Percentiles rank a stretch among this genome's conserved stretches.
Evolutionary conservation across 2,329 filamentous ascomycete genomes (phyloP).

Genomic region (Cephalotrichum gorgonifer): DNA sequence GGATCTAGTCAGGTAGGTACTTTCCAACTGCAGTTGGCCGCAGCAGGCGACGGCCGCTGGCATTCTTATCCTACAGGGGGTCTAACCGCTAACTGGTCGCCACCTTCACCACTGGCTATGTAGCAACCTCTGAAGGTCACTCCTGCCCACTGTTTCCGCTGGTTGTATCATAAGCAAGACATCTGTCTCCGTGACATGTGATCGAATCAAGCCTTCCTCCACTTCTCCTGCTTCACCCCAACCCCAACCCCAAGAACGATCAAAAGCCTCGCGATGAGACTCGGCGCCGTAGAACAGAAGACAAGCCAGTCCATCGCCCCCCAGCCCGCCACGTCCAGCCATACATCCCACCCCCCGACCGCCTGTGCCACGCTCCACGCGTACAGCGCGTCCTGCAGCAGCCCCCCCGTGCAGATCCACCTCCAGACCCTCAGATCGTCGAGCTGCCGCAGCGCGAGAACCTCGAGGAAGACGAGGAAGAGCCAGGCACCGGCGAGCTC

Average conservation of each 20-base stretch:
- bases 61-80: too few species aligned
- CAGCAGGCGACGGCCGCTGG: too few species aligned
- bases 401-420: slow-evolving; percentile 5
- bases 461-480: slow-evolving; percentile 5
- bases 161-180: too few species aligned
- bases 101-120: too few species aligned
- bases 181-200: too few species aligned
- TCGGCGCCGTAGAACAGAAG: slow-evolving; percentile 4
- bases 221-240: neutral
- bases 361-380: slow-evolving; percentile 5
- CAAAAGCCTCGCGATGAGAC: slow-evolving; percentile 3
- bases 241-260: slow-evolving; percentile 5
- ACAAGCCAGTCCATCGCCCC: slow-evolving; percentile 1
- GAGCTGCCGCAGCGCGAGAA: neutral
- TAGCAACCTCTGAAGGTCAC: too few species aligned
- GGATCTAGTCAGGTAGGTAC: too few species aligned
- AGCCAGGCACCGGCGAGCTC: slow-evolving; percentile 7
- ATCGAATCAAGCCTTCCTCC: too few species aligned
- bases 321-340: slow-evolving; percentile 5
- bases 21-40: too few species aligned
- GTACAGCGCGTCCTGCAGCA: slow-evolving; percentile 6
- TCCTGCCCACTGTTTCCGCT: too few species aligned
- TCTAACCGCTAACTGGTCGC: too few species aligned
- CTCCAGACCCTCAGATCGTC: slow-evolving; percentile 7
- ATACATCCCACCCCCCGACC: slow-evolving; percentile 4